A percentile compares a stretch with the other conserved stretches of the same genome.
phyloP scores from a whole-genome alignment of 345 rosid genomes.

The Ceriops tagal region DNA sequence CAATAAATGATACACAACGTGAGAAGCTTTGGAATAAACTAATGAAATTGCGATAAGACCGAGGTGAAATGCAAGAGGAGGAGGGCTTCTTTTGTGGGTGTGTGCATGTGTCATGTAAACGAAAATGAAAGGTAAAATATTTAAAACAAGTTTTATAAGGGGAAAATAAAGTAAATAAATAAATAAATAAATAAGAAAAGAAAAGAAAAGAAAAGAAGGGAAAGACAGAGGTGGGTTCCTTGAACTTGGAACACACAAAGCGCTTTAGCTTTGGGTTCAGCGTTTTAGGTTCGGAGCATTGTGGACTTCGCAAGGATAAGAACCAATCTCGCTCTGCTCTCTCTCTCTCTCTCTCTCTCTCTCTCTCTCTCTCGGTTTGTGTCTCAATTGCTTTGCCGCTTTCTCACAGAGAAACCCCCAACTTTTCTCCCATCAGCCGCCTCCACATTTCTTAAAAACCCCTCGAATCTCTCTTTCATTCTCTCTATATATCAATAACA shows the following conservation, averaged over 20 bases:
- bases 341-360: conserved; percentile 9
- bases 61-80: background rate
- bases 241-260: conserved; percentile 9
- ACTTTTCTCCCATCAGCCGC: conserved; percentile 19
- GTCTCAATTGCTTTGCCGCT: background rate
- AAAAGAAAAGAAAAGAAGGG: background rate
- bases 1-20: background rate
- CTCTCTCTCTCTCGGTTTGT: conserved; percentile 1
- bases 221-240: conserved; percentile 2
- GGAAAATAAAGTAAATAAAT: background rate
- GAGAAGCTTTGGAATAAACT: background rate
- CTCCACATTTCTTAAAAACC: background rate
- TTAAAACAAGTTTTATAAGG: background rate
- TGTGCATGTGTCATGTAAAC: too few relatives aligned
- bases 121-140: background rate
- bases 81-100: too few relatives aligned
- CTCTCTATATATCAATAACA: background rate
- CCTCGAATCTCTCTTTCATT: conserved; percentile 25
- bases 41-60: background rate
- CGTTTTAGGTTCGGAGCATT: conserved; percentile 27
- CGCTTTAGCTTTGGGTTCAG: conserved; percentile 37
- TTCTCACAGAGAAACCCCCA: conserved; percentile 7
- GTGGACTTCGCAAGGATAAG: conserved; percentile 55
- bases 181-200: background rate
- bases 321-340: conserved; percentile 32